phyloP scores from a whole-genome alignment of 2,329 filamentous ascomycete species.

The Rhynchosporium graminicola region DNA sequence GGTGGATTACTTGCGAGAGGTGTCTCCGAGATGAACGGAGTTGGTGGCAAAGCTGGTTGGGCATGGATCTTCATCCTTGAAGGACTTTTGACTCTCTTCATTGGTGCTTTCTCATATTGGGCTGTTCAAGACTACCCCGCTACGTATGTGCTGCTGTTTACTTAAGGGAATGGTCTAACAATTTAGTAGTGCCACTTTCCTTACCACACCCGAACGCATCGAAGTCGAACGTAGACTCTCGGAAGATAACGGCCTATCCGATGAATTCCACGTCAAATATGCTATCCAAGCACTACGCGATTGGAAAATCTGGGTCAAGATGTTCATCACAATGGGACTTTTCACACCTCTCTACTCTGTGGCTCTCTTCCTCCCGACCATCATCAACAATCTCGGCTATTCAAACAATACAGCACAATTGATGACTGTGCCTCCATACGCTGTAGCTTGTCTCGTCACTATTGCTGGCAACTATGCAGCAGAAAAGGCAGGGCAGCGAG shows the following conservation, averaged over 20 bases:
- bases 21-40: constrained; percentile 50
- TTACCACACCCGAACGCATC: constrained; percentile 44
- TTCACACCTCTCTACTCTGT: constrained; percentile 47
- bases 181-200: constrained; percentile 52
- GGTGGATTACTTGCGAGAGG: constrained; percentile 48
- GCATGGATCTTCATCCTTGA: constrained; percentile 43
- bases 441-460: constrained; percentile 66
- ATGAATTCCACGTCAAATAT: constrained; percentile 13
- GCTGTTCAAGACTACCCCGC: constrained; percentile 50
- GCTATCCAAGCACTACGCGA: constrained; percentile 46
- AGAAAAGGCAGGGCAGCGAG: constrained; percentile 70
- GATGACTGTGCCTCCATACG: constrained; percentile 46
- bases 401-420: constrained; percentile 54
- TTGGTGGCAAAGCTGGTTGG: constrained; percentile 47
- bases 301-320: constrained; percentile 46
- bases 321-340: constrained; percentile 57
- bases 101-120: constrained; percentile 44
- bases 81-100: constrained; percentile 39
- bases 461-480: constrained; percentile 70
- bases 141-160: constrained; percentile 45
- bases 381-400: constrained; percentile 41
- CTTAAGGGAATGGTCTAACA: constrained; percentile 37
- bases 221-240: constrained; percentile 58
- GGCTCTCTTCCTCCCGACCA: constrained; percentile 44
- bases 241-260: constrained; percentile 44